A percentile compares a stretch with the other conserved stretches of the same genome.
phyloP scores from a whole-genome alignment of 768 basidiomycete genomes.

The Pulveroboletus frians region DNA sequence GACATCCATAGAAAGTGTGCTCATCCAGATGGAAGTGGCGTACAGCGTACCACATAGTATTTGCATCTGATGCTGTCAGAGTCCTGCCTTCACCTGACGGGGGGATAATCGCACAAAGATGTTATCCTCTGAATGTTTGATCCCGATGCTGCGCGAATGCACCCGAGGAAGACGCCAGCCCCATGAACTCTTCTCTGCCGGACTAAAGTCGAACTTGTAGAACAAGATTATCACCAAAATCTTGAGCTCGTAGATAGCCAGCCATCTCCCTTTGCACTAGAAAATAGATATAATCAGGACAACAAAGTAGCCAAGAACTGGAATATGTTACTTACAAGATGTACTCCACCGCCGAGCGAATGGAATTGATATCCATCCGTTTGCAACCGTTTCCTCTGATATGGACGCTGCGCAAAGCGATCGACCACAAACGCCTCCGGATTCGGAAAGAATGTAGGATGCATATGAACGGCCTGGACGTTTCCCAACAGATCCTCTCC shows the following conservation, averaged over 20 bases:
- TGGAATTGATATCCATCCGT: constrained; percentile 12
- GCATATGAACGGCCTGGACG: constrained; percentile 16
- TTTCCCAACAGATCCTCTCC: constrained; percentile 21
- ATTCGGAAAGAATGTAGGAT: constrained; percentile 6
- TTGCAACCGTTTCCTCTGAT: constrained; percentile 10
- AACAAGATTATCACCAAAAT: constrained; percentile 14
- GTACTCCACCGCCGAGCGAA: constrained; percentile 14
- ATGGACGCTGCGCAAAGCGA: constrained; percentile 16
- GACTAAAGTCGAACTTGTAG: constrained; percentile 12
- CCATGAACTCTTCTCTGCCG: background rate
- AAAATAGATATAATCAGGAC: background rate
- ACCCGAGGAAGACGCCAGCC: constrained; percentile 9
- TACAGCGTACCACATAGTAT: too few species aligned
- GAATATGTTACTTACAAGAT: constrained; percentile 10
- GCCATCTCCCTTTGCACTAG: constrained; percentile 24
- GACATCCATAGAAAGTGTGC: too few species aligned
- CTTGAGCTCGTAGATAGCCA: constrained; percentile 22
- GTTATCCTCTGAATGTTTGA: constrained; percentile 18
- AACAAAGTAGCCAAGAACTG: background rate
- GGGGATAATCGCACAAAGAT: constrained; percentile 5
- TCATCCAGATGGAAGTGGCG: too few species aligned
- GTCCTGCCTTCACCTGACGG: background rate
- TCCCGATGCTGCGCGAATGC: constrained; percentile 12
- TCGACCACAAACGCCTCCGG: constrained; percentile 15
- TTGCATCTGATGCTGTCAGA: background rate